Base-by-base conservation (phyloP, 2,329 filamentous ascomycete species). In the Neocatenulostroma microsporum region DNA sequence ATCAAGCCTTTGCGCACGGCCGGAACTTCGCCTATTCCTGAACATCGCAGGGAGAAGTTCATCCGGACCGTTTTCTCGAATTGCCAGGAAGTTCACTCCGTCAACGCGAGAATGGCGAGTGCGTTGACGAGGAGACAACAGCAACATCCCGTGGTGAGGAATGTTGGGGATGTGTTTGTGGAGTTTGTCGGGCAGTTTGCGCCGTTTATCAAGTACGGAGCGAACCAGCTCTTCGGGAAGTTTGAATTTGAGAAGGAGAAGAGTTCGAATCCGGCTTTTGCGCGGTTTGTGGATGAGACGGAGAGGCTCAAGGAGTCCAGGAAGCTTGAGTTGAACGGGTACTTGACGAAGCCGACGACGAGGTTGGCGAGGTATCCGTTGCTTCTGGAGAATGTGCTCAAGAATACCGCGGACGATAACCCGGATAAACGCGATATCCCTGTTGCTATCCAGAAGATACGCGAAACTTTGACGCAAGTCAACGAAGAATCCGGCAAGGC, bases 201-300 rank as follows among this genome's bases (percentile, higher is more conserved):
- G 50, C 91, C 91, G 0, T 98, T 98, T 58, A 95, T 98, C 57
- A 79, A 83, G 55, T 98, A 98, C 56, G 91, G 91, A 55, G 84
- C 89, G 26, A 94, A 88, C 57, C 91, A 98, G 62, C 69, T 98
- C 30, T 93, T 94, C 60, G 91, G 84, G 50, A 96, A 98, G 62
- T 95, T 89, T 55, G 91, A 95, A 57, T 98, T 96, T 58, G 91
- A 98, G 63, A 91, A 91, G 54, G 91, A 98, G 65, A 85, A 91
- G 51, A 81, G 83, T 12, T 75, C 79, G 39, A 98, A 98, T 53
- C 75, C 80, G 2, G 76, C 76, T 26, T 98, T 98, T 60, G 70
- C 82, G 34, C 85, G 83, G 54, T 95, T 96, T 51, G 91, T 96
- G 18, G 91, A 98, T 48, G 88, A 96, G 60, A 94, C 93, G 5